phyloP scores from a whole-genome alignment of 1,139 yeast genomes.

The Debaryomyces udenii region DNA sequence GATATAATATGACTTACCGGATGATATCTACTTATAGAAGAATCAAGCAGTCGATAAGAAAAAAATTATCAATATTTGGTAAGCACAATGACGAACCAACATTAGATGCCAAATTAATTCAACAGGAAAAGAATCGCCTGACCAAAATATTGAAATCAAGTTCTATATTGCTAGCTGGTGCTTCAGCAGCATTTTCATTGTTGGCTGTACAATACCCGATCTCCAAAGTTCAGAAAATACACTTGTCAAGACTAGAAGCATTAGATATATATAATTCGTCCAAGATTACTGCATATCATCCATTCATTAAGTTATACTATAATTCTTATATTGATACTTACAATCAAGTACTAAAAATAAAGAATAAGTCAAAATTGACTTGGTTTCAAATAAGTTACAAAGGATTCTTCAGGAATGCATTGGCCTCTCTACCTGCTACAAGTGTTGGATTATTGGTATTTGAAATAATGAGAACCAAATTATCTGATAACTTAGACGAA shows the following conservation, averaged over 20 bases:
- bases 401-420: conserved; percentile 73
- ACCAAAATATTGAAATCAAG: conserved; percentile 62
- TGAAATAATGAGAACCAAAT: conserved; percentile 71
- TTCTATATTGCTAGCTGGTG: conserved; percentile 84
- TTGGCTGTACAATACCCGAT: conserved; percentile 84
- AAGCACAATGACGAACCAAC: conserved; percentile 24
- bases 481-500: conserved; percentile 36
- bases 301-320: conserved; percentile 57
- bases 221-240: conserved; percentile 76
- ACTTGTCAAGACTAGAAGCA: conserved; percentile 77
- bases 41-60: conserved; percentile 27
- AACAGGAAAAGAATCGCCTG: conserved; percentile 44
- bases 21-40: conserved; percentile 60
- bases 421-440: conserved; percentile 83
- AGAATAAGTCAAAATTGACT: conserved; percentile 53
- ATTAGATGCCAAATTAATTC: conserved; percentile 33
- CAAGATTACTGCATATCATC: conserved; percentile 24
- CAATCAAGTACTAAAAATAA: conserved; percentile 57
- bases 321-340: conserved; percentile 76
- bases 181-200: conserved; percentile 78
- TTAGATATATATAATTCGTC: conserved; percentile 66
- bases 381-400: conserved; percentile 74
- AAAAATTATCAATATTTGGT: conserved; percentile 25
- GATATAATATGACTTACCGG: conserved; percentile 59
- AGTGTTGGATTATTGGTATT: conserved; percentile 82